phyloP scores from a whole-genome alignment of 2,329 filamentous ascomycete genomes.

The Huntiella abstrusa region DNA sequence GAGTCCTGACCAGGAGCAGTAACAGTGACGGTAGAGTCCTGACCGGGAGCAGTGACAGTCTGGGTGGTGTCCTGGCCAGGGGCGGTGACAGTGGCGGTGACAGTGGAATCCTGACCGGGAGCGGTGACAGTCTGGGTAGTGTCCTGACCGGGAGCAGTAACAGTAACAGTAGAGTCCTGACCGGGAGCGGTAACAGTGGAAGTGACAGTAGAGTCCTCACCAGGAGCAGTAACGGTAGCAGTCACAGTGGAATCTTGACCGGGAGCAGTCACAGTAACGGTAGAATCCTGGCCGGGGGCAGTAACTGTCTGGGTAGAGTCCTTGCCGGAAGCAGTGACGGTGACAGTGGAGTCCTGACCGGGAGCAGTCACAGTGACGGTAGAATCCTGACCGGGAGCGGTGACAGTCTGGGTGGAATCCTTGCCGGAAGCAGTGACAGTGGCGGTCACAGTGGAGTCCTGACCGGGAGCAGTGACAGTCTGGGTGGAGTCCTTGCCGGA shows the following conservation, averaged over 20 bases:
- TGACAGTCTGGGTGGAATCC: no score
- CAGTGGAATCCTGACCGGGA: slow-evolving; percentile 3
- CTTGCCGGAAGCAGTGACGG: slow-evolving; percentile 15
- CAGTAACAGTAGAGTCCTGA: slow-evolving; percentile 5
- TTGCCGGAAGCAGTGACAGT: slow-evolving; percentile 13
- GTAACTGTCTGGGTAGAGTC: slow-evolving; percentile 22
- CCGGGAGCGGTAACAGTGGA: slow-evolving; percentile 16
- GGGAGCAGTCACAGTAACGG: slow-evolving; percentile 19
- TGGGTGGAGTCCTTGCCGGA: background rate
- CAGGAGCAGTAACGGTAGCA: slow-evolving; percentile 18
- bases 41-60: slow-evolving; percentile 13
- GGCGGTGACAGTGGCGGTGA: slow-evolving; percentile 6
- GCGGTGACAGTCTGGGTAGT: slow-evolving; percentile 1
- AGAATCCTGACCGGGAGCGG: no score
- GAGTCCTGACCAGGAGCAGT: slow-evolving; percentile 17
- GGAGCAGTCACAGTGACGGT: background rate
- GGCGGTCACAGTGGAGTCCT: slow-evolving; percentile 9
- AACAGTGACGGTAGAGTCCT: slow-evolving; percentile 22
- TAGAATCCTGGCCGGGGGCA: slow-evolving; percentile 18
- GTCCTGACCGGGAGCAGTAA: background rate
- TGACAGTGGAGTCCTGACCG: background rate
- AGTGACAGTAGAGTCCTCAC: slow-evolving; percentile 10
- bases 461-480: background rate
- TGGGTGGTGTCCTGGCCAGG: background rate
- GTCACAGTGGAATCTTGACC: slow-evolving; percentile 22